Evolutionary conservation across 768 basidiomycete species (phyloP).

Genomic region (Auriscalpium vulgare): DNA sequence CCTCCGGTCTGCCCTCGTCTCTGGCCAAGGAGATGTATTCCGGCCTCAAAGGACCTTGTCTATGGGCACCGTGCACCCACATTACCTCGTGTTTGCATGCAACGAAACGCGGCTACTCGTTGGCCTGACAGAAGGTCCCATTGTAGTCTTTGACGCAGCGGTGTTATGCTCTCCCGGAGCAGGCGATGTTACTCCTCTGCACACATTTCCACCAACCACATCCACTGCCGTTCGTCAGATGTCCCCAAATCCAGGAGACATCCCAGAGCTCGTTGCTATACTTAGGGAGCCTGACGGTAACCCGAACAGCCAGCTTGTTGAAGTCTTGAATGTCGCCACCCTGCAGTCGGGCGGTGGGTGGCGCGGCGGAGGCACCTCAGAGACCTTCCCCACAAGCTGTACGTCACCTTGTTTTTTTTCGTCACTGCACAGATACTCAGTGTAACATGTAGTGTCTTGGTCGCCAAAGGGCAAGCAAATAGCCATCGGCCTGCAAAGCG

Average conservation of each 20-base stretch:
- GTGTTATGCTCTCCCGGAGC: conserved; percentile 39
- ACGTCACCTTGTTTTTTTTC: conserved; percentile 21
- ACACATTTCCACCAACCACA: conserved; percentile 35
- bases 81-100: conserved; percentile 46
- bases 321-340: conserved; percentile 50
- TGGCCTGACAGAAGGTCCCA: conserved; percentile 48
- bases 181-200: conserved; percentile 37
- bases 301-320: conserved; percentile 36
- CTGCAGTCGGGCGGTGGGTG: conserved; percentile 41
- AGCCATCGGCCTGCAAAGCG: conserved; percentile 62
- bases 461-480: conserved; percentile 84
- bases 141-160: conserved; percentile 52
- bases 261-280: conserved; percentile 53
- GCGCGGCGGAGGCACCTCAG: conserved; percentile 41
- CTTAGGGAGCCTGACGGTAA: conserved; percentile 32
- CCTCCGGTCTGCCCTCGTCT: conserved; percentile 46
- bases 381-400: conserved; percentile 54
- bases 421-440: conserved; percentile 6
- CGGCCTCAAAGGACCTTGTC: conserved; percentile 44
- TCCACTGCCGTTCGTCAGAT: conserved; percentile 44
- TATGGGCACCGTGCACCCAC: conserved; percentile 39
- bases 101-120: conserved; percentile 56
- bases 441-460: conserved; percentile 55
- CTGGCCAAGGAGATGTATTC: conserved; percentile 35
- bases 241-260: conserved; percentile 54